A percentile compares a stretch with the other conserved stretches of the same genome.
Conservation (phyloP, 2,329 filamentous ascomycete species). For the Fusarium palustre region DNA sequence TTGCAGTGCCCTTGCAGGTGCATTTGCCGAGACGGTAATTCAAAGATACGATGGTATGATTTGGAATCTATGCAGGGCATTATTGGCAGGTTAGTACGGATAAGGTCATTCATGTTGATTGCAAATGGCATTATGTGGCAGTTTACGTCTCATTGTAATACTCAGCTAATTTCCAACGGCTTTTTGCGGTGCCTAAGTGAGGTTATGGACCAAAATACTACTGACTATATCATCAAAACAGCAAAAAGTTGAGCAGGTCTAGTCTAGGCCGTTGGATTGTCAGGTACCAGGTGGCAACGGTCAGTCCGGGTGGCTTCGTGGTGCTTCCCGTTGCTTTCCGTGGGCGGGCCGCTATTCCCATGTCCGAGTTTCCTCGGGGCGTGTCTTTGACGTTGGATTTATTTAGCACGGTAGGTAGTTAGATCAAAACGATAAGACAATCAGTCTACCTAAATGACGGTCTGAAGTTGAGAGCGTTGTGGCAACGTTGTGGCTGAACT, state of each 20-base stretch:
- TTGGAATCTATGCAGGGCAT: conserved; percentile 43
- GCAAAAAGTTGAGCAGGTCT: background rate
- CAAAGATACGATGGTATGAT: conserved; percentile 37
- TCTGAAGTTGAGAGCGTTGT: conserved; percentile 23
- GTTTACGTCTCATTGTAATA: conserved; percentile 36
- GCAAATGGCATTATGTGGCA: conserved; percentile 33
- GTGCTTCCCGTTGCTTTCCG: conserved; percentile 2
- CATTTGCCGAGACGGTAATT: conserved; percentile 38
- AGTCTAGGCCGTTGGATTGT: background rate
- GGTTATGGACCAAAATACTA: background rate
- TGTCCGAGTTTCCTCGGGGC: conserved; percentile 28
- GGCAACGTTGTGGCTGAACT: conserved; percentile 22
- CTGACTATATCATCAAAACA: background rate
- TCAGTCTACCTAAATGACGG: background rate
- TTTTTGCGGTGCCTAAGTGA: background rate
- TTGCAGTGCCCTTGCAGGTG: conserved; percentile 10
- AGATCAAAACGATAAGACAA: conserved; percentile 5
- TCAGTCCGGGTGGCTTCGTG: background rate
- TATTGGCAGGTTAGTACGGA: conserved; percentile 28
- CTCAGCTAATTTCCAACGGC: conserved; percentile 10
- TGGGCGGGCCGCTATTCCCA: conserved; percentile 14
- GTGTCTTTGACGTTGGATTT: background rate
- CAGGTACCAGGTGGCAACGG: conserved; percentile 25
- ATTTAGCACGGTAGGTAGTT: background rate
- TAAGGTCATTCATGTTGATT: conserved; percentile 17